phyloP scores from a whole-genome alignment of 2,329 filamentous ascomycete genomes.

The Fusarium palustre region DNA sequence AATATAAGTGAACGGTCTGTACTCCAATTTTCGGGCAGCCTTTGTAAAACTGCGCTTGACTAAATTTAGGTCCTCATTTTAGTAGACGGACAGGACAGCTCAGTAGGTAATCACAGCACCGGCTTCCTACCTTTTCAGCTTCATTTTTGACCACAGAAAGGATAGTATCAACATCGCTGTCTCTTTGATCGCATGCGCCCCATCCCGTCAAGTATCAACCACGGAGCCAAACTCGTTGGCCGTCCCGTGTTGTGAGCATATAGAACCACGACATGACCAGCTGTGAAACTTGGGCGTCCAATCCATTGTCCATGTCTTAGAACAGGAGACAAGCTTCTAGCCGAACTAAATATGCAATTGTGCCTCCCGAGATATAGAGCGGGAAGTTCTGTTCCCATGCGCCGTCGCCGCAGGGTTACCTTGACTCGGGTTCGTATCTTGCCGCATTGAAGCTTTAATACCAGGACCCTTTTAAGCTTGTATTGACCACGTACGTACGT shows the following conservation, averaged over 20 bases:
- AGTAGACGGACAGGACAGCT: slow-evolving; percentile 1
- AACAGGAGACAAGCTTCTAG: slow-evolving; percentile 32
- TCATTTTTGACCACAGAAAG: slow-evolving; percentile 4
- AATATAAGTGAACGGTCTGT: slow-evolving; percentile 10
- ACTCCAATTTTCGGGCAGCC: slow-evolving; percentile 32
- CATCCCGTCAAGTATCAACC: slow-evolving; percentile 14
- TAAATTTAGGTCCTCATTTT: slow-evolving; percentile 39
- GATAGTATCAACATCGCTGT: neutral
- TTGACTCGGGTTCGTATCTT: slow-evolving; percentile 31
- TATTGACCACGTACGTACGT: slow-evolving; percentile 40
- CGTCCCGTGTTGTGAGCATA: slow-evolving; percentile 28
- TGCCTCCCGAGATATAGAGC: slow-evolving; percentile 19
- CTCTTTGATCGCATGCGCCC: slow-evolving; percentile 12
- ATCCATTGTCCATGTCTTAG: slow-evolving; percentile 33
- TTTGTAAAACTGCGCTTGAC: slow-evolving; percentile 13
- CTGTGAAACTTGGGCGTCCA: slow-evolving; percentile 35
- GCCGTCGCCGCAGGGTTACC: slow-evolving; percentile 1
- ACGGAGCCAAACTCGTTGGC: slow-evolving; percentile 1
- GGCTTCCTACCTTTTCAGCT: slow-evolving; percentile 22
- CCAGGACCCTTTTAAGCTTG: slow-evolving; percentile 46
- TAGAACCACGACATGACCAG: slow-evolving; percentile 32
- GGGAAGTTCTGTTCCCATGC: slow-evolving; percentile 4
- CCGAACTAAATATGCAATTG: slow-evolving; percentile 34
- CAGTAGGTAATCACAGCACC: slow-evolving; percentile 32
- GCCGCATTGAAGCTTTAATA: slow-evolving; percentile 11